Base-by-base conservation (phyloP, 75 land plant genomes). In the Picea sitchensis region DNA sequence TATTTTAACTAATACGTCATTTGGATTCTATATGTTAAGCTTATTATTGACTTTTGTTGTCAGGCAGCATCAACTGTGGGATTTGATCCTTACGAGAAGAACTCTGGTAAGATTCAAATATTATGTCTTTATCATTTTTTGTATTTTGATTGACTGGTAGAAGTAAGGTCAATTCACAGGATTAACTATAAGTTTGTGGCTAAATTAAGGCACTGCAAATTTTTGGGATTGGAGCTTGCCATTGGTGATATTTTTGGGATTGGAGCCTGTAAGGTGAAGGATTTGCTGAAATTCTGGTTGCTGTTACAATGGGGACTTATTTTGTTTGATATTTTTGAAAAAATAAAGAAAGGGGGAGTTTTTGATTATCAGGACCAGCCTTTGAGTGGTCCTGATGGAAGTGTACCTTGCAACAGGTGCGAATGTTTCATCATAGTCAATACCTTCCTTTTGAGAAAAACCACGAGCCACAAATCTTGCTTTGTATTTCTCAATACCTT, bases 81-180 rank as follows among this genome's bases (percentile, higher is more conserved):
- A 68, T 68, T 68, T 68, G 47, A 68, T 68, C n/a, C 73, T 68
- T 68, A 68, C 38, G 73, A 68, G 47, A 68, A 68, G 51, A 68
- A 5, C 18, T 7, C 17, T 5, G 73, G 72, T 68, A 38, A 68
- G 18, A 68, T 31, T 31, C 2, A 65, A 30, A 65, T 14, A 31
- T 31, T 31, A 2, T n/a, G 18, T 68, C 18, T 38, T 68, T 68
- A 47, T 68, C 36, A 68, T 68, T 38, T 6, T 36, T 68, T 65
- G 41, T 15, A 65, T 34, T 17, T 32, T 36, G 47, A 44, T 44
- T 14, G 17, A 12, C 12, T 67, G 71, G 13, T 34, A 14, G 36
- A 23, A 15, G 72, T 38, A 34, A 34, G 18, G 38, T 15, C 3
- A 11, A 14, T 31, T 65, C 15, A 14, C 67, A 30, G 5, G 3